Evolutionary conservation across 2,329 filamentous ascomycete species (phyloP).

Genomic region (Sporothrix variecibatus): DNA sequence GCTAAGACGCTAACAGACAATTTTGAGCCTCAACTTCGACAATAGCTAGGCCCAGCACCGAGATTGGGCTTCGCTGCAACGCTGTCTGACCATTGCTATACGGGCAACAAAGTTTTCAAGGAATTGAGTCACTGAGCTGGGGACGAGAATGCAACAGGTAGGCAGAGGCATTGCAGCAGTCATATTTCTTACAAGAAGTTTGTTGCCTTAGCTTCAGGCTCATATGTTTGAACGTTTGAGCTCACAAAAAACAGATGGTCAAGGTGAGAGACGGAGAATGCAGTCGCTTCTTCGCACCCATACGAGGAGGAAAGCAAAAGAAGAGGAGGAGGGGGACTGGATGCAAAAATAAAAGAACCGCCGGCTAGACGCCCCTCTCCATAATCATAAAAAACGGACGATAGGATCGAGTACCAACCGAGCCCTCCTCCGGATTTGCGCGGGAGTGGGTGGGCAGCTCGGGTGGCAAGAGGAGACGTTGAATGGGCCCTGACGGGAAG

Average conservation of each 20-base stretch:
- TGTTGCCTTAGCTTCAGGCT: neutral
- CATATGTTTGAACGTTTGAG: neutral
- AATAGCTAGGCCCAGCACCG: neutral
- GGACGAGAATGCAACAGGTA: neutral
- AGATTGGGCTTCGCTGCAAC: neutral
- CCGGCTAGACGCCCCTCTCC: neutral
- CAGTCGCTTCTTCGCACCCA: neutral
- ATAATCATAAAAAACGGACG: neutral
- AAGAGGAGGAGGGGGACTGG: neutral
- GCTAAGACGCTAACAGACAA: neutral
- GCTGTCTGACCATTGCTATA: too few species aligned
- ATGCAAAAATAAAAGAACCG: neutral
- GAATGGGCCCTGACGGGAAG: neutral
- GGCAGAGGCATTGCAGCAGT: neutral
- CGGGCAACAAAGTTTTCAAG: neutral
- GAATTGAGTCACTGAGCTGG: neutral
- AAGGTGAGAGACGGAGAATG: neutral
- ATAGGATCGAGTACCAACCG: neutral
- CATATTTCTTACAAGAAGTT: neutral
- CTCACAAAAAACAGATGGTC: neutral
- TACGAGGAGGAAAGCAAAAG: neutral
- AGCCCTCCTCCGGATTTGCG: slow-evolving; percentile 6
- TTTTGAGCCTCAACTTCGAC: neutral
- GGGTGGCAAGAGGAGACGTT: neutral
- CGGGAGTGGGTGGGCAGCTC: neutral